Evolutionary conservation across 768 basidiomycete genomes (phyloP).

Genomic region (Sporobolomyces roseus): DNA sequence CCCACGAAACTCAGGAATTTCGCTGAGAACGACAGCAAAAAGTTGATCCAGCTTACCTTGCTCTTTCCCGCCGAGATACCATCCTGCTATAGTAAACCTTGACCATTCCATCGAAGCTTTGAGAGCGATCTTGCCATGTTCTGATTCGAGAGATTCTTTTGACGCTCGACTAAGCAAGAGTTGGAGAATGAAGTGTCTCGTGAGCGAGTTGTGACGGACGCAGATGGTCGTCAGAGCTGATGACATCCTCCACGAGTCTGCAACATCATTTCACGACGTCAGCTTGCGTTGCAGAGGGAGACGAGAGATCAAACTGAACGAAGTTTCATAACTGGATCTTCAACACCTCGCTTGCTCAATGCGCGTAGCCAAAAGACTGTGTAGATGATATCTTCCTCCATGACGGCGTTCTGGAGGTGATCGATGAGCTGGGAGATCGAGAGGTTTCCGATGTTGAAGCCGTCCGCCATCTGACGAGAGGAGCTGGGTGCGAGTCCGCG

Average conservation of each 20-base stretch:
- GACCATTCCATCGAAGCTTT: background rate
- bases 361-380: background rate
- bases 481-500: no score
- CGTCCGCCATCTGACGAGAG: background rate
- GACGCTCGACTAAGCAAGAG: no score
- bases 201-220: no score
- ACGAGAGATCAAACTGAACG: background rate
- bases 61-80: background rate
- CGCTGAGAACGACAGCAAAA: no score
- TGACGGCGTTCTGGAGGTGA: background rate
- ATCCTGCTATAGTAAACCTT: background rate
- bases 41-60: no score
- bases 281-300: background rate
- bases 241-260: background rate
- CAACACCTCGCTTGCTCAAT: background rate
- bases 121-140: no score
- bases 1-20: background rate
- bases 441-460: background rate
- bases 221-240: no score
- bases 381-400: background rate
- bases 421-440: background rate
- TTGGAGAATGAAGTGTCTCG: background rate
- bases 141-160: no score
- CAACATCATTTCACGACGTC: background rate
- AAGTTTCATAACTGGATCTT: background rate